Evolutionary conservation across 805 yeast genomes (phyloP), one percentile per base, ranked within the genome.

Genomic region (Sungouiella blattae): DNA sequence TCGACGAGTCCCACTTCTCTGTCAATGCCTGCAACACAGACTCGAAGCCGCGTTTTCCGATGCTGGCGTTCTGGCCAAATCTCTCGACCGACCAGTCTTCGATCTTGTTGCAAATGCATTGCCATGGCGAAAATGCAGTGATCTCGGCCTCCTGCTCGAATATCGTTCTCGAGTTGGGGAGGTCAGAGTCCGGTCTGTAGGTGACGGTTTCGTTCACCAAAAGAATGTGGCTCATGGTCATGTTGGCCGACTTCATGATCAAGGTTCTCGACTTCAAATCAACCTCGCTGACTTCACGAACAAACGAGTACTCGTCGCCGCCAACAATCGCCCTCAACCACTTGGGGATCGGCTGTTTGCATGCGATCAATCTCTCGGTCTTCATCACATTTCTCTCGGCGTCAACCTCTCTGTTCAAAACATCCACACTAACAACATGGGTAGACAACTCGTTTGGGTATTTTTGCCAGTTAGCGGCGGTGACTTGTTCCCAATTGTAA

Each of bases 401-500:
- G 47, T 78, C 75, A 14, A 87, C 53, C 49, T 81, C 87, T 44
- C 98, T 71, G 40, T 83, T 70, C 21, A 91, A 60, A 1, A 87
- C 87, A 57, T 91, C 98, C 13, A 93, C 98, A 1, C 93, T 93
- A 18, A 87, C 82, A 7, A 91, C 98, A 60, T 91, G 98, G 0
- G 95, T 76, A 6, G 96, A 80, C 39, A 82, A 71, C 49, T 88
- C 95, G 57, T 93, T 91, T n/a, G 98, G 98, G 62, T 91, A 91
- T 50, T 91, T 91, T 46, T 77, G 79, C 98, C 98, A 91, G 61
- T 89, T 88, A 33, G 98, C 97, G 1, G 95, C 88, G 0, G 96
- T 83, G 17, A 91, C 95, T 49, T 84, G 87, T 17, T 84, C 95
- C 97, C 98, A 91, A 0, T 94, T 77, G 54, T 93, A 89, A 36